Base-by-base conservation (phyloP, 768 basidiomycete genomes). In the Leccinum barrowsii region DNA sequence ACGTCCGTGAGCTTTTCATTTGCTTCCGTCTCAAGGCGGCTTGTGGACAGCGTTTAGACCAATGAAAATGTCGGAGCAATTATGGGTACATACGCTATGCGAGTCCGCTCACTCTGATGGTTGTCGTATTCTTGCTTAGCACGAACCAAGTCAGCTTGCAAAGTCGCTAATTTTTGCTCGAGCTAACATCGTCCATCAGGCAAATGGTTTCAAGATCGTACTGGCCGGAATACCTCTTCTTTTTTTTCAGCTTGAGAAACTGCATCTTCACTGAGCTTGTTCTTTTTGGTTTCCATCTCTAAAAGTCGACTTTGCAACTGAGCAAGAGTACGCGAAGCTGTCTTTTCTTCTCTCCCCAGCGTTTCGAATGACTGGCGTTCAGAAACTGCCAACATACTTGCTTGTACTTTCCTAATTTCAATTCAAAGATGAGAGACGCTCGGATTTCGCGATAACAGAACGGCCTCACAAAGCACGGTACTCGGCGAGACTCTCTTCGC, bases 1-100 rank as follows among this genome's bases (percentile, higher is more conserved):
- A 92, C 80, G 13, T 85, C 86, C 53, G 86, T 81, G 5, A 99
- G 82, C 69, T 95, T 94, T 74, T 96, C 96, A 69, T 96, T 95
- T 24, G 89, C 83, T 66, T 99, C 95, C 0, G 85, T 83, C 72
- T 97, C 94, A 12, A 94, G 82, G 76, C 92, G 90, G 49, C 94
- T 98, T 63, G 35, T 51, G 47, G 22, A 26, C 34, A 44, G 12
- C 47, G 13, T 24, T 19, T 24, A 47, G 47, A 12, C 48, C 34
- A n/a, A 26, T 10, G 50, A 15, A 42, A 37, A 46, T 7, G 5
- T 22, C 37, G 6, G 32, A 19, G 13, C 4, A 0, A 11, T 4
- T 10, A 47, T 47, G 53, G 52, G 11, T 30, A 49, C 66, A 40
- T 66, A 95, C 94, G 79, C 79, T 63, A 96, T 88, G 59, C 87